Evolutionary conservation across 208 protist genomes (phyloP).

Genomic region (Novymonas esmeraldas): DNA sequence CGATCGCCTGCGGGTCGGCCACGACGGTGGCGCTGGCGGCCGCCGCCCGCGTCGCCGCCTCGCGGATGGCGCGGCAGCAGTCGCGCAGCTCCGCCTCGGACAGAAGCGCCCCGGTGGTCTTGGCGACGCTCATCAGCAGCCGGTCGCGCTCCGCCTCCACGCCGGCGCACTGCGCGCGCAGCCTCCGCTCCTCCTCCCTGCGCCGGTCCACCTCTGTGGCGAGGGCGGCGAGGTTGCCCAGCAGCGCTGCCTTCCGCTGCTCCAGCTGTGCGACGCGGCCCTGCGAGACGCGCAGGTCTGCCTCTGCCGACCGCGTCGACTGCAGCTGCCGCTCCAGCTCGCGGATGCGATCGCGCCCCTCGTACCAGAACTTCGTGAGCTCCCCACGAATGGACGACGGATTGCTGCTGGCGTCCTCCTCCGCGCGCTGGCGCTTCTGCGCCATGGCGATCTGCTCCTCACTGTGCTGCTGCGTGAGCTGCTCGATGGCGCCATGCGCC

Average conservation of each 20-base stretch:
- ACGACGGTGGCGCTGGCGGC: constrained; percentile 68
- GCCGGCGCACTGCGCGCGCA: constrained; percentile 57
- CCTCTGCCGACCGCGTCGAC: constrained; percentile 42
- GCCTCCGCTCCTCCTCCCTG: constrained; percentile 57
- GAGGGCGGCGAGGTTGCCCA: constrained; percentile 48
- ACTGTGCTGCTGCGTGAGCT: constrained; percentile 36
- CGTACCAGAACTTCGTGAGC: constrained; percentile 72
- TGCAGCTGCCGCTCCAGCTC: constrained; percentile 45
- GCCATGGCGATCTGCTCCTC: constrained; percentile 31
- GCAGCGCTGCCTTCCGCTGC: constrained; percentile 40
- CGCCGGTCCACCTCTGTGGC: constrained; percentile 53
- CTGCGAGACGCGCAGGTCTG: constrained; percentile 41
- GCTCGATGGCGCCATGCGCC: constrained; percentile 20
- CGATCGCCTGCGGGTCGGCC: constrained; percentile 62
- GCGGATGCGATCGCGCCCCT: constrained; percentile 56
- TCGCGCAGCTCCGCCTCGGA: constrained; percentile 40
- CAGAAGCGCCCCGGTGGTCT: constrained; percentile 14
- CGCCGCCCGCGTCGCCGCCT: constrained; percentile 55
- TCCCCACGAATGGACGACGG: constrained; percentile 65
- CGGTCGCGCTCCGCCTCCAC: constrained; percentile 73
- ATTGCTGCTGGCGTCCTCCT: constrained; percentile 43
- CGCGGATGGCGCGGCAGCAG: constrained; percentile 56
- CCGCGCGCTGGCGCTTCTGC: constrained; percentile 50
- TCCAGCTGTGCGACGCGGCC: constrained; percentile 63
- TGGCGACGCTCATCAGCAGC: constrained; percentile 38